These are phyloP conservation scores for Liriodendron chinense DNA, from an alignment of 164 flowering plant genomes.

Conservation along the genomic window DNA sequence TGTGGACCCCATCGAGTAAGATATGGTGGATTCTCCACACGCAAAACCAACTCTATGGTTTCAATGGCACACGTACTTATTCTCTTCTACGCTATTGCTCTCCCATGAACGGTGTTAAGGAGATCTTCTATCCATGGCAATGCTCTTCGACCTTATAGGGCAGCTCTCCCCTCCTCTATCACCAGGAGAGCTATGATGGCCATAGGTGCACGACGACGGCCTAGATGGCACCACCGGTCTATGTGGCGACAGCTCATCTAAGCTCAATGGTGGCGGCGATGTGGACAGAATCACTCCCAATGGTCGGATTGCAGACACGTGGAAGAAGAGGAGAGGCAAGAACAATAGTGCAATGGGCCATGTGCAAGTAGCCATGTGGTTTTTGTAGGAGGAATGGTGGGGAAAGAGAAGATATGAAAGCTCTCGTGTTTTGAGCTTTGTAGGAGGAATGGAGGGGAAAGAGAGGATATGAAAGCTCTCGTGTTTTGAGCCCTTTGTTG, in stretches of 20 bases:
- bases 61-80: no score
- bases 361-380: neutral
- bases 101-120: neutral
- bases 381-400: no score
- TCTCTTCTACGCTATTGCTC: neutral
- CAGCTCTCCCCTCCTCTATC: neutral
- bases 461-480: no score
- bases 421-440: no score
- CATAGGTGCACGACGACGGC: neutral
- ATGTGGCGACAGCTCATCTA: neutral
- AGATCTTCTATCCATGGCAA: neutral
- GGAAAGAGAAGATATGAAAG: no score
- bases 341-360: neutral
- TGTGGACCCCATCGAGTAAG: no score
- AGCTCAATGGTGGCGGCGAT: neutral
- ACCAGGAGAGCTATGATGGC: neutral
- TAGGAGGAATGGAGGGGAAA: no score
- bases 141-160: neutral
- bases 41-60: no score
- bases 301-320: neutral
- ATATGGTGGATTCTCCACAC: no score
- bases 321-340: neutral
- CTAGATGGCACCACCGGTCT: neutral
- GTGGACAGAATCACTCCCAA: neutral
- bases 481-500: no score